These are phyloP conservation scores for Cytidiella melzeri DNA, from an alignment of 768 basidiomycete genomes.

Conservation along the genomic window DNA sequence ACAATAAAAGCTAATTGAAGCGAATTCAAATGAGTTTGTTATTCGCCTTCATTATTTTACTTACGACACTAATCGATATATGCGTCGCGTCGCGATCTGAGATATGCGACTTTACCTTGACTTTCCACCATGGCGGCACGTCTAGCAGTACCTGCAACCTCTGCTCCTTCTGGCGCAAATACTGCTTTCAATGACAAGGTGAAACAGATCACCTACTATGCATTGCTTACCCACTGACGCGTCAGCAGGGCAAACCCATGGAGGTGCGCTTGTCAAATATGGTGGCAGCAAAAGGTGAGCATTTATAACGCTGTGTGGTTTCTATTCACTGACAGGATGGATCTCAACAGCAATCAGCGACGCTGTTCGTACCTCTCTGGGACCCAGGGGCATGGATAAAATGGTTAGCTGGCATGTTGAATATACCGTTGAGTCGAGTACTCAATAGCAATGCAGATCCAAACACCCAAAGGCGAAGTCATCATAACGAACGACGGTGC, in stretches of 20 bases:
- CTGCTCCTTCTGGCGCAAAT: slow-evolving; percentile 18
- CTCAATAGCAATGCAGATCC: slow-evolving; percentile 52
- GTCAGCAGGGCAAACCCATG: slow-evolving; percentile 88
- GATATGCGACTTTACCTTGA: slow-evolving; percentile 10
- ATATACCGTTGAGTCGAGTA: neutral
- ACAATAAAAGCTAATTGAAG: no score
- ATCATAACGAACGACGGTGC: slow-evolving; percentile 99
- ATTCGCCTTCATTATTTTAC: no score
- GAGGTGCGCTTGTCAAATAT: slow-evolving; percentile 96
- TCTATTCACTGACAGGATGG: slow-evolving; percentile 1
- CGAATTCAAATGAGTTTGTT: no score
- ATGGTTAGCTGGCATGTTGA: slow-evolving; percentile 52
- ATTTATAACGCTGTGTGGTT: neutral
- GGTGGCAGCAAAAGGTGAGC: slow-evolving; percentile 92
- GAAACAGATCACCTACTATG: neutral
- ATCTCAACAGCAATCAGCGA: slow-evolving; percentile 78
- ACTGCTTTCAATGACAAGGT: slow-evolving; percentile 83
- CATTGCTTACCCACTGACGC: slow-evolving; percentile 22
- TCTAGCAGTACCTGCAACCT: slow-evolving; percentile 14
- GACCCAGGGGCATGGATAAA: slow-evolving; percentile 99
- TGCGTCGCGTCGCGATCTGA: slow-evolving; percentile 4
- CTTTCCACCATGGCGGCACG: slow-evolving; percentile 26
- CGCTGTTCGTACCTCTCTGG: slow-evolving; percentile 93
- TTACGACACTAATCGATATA: no score
- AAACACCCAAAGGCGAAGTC: slow-evolving; percentile 93